Evolutionary conservation across 2,329 filamentous ascomycete genomes (phyloP), one percentile per base, ranked within the genome.

Genomic region (Stemphylium lycopersici): DNA sequence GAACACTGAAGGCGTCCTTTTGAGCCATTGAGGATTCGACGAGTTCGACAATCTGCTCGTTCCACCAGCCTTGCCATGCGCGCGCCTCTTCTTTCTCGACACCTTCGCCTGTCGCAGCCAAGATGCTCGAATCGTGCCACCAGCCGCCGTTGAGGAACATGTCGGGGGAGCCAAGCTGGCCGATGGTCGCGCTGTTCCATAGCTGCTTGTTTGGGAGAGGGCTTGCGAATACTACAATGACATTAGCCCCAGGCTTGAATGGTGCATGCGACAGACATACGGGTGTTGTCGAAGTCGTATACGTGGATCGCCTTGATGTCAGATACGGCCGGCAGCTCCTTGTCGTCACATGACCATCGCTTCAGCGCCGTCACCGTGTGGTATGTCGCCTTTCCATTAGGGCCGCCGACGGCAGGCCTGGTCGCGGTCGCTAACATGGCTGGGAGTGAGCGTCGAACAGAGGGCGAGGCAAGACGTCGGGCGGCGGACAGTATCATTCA

Each of bases 281-380:
- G 79, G 33, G 93, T 98, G 71, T 99, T 98, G 77, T 99, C 95
- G 75, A 98, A 99, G 76, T 99, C 95, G 79, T 98, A 98, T 64
- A 99, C 84, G 72, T 98, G 93, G 47, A 99, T 86, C 7, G 86
- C 79, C 72, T 86, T 91, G 76, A 98, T 88, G 50, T 85, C 81
- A 37, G 89, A 81, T 10, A 87, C 81, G 29, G 85, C 84, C 84
- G 91, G 90, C 31, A 95, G 80, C 56, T 88, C 83, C 70, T 86
- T 88, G 69, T 87, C 86, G 56, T 88, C 79, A 64, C 92, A 86
- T 36, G 91, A 96, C 93, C 93, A 97, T 63, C 93, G 83, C 75
- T 88, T 88, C 59, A 96, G 79, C 37, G 88, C 85, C 13, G 91
- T 96, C 55, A 90, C 76, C 1, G 91, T 96, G 57, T 76, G 72